Base-by-base conservation (phyloP, 2,329 filamentous ascomycete species). In the Sordariomycetes sp. region DNA sequence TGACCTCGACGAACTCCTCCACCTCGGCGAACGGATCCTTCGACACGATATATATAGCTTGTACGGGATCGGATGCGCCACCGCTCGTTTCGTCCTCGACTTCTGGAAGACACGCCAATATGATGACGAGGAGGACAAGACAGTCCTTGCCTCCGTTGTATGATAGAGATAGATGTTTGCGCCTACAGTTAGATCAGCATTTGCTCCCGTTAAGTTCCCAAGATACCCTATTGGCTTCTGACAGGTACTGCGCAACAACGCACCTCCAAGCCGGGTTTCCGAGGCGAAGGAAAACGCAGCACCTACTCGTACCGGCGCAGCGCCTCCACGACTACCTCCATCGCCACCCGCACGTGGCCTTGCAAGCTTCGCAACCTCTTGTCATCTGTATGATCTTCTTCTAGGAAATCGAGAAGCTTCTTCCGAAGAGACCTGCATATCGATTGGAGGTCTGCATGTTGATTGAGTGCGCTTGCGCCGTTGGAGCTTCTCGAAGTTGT, bases 71-170 rank as follows among this genome's bases (percentile, higher is more conserved):
- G 45, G 33, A 4, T 37, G 21, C 5, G 48, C 16, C 35, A 23
- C 35, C 35, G 21, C 36, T 41, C 39, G 9, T 9, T 14, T 17
- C 31, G 30, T 36, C 26, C 26, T 41, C 33, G 31, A 32, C 33
- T 32, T 33, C 17, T 15, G 70, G 61, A 35, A 73, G 63, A 45
- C 64, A 70, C 41, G 82, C 79, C 45, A 96, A 79, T 51, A 94
- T 86, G 43, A 96, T 68, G 49, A 95, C 73, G 6, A 96, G 70
- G 14, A 96, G 77, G 34, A 96, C 88, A 14, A 96, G 81, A 50
- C 90, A 96, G 68, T 96, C 92, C 59, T 98, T 98, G 40, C 92
- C 92, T 52, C 92, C 92, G 49, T 98, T 98, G 63, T 95, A 98
- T 37, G 90, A 94, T 43, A 96, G 69, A 5, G 88, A 86, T 40